Conservation (phyloP, 345 rosid genomes). For the Viola odorata region DNA sequence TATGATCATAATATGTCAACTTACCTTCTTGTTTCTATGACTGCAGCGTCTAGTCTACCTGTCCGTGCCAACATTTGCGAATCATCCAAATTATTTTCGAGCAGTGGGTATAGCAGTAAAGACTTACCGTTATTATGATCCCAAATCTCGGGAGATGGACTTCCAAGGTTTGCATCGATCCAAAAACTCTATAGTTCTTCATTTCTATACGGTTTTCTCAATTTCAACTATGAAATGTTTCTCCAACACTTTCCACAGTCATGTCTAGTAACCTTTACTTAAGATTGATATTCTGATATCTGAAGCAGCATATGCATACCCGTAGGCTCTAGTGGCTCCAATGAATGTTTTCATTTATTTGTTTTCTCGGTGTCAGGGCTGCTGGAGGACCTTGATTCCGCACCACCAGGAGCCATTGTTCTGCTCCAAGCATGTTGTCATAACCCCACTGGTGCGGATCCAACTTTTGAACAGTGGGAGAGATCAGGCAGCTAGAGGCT, state of each 20-base stretch:
- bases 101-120: constrained; percentile 30
- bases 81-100: constrained; percentile 41
- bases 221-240: no score
- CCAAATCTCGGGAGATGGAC: constrained; percentile 34
- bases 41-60: constrained; percentile 37
- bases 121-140: constrained; percentile 45
- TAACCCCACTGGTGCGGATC: constrained; percentile 54
- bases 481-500: constrained; percentile 40
- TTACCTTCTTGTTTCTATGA: constrained; percentile 2
- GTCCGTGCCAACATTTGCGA: constrained; percentile 32
- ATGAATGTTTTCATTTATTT: no score
- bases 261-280: no score
- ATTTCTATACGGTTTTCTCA: no score
- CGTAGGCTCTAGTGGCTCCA: no score
- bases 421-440: constrained; percentile 50
- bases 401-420: constrained; percentile 41
- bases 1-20: background rate
- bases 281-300: no score
- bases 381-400: constrained; percentile 43
- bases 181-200: no score
- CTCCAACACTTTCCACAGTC: no score
- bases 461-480: constrained; percentile 45
- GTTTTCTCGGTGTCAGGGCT: constrained; percentile 25
- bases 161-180: constrained; percentile 42
- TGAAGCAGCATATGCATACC: no score